These are phyloP conservation scores for Klebsormidium nitens DNA, from an alignment of 139 green algal species.

Conservation along the genomic window DNA sequence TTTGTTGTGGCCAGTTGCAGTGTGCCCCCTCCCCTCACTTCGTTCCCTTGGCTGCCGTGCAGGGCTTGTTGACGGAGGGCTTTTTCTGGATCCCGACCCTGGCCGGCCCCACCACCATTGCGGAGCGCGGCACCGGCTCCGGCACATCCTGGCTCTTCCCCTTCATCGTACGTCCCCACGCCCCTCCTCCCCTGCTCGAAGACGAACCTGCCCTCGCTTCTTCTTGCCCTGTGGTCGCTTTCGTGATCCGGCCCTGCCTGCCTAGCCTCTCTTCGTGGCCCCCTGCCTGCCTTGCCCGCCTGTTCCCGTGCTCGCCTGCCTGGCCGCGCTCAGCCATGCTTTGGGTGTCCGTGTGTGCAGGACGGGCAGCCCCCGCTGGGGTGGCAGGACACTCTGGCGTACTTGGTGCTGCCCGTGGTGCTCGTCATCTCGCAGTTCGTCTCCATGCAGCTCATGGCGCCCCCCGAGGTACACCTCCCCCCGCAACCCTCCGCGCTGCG, in stretches of 20 bases:
- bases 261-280: too few relatives aligned
- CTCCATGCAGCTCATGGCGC: slow-evolving; percentile 38
- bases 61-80: slow-evolving; percentile 78
- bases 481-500: too few relatives aligned
- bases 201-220: too few relatives aligned
- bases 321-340: background rate
- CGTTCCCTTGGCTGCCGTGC: slow-evolving; percentile 52
- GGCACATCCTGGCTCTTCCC: slow-evolving; percentile 40
- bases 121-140: slow-evolving; percentile 25
- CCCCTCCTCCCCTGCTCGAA: background rate
- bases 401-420: slow-evolving; percentile 87
- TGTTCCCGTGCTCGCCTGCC: background rate
- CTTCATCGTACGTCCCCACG: slow-evolving; percentile 28
- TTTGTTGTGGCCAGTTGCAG: too few relatives aligned
- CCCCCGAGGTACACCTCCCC: slow-evolving; percentile 16
- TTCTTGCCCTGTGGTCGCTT: too few relatives aligned
- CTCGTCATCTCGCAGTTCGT: slow-evolving; percentile 52
- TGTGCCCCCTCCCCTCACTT: too few relatives aligned
- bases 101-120: slow-evolving; percentile 65
- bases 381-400: slow-evolving; percentile 72
- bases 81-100: slow-evolving; percentile 95
- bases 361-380: slow-evolving; percentile 85
- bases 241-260: too few relatives aligned
- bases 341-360: slow-evolving; percentile 52
- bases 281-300: too few relatives aligned